Evolutionary conservation across 192 early-diverging fungal species (phyloP), one percentile per base, ranked within the genome.

Genomic region (Mortierella claussenii): DNA sequence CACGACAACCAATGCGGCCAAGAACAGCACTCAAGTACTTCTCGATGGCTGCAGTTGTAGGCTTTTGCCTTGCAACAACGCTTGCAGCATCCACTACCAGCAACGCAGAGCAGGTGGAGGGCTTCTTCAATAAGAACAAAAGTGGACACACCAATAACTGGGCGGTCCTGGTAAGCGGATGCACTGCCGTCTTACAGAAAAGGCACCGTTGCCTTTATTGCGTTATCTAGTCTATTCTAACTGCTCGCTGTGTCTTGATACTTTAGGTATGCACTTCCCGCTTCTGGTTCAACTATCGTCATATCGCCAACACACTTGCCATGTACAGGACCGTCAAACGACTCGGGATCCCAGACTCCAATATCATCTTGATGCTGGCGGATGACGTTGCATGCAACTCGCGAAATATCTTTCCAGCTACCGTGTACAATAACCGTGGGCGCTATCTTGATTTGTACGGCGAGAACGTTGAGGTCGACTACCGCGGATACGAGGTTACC

Each of bases 281-380:
- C 9, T 99, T 97, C 81, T 99, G 98, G 98, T 98, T 99, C 87
- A 99, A 99, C 81, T 99, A 99, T 81, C 83, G 96, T 15, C 98
- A 99, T 80, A 96, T 97, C 50, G 96, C 98, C 70, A 99, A 99
- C 76, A 95, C 97, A 10, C 84, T 99, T 26, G 97, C 97, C 20
- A 97, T 99, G 85, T 99, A 99, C 82, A 89, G 95, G n/a, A 97
- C 96, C 9, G 96, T 99, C 27, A 97, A 99, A 66, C 88, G 96
- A 26, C 87, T 99, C 28, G 98, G 98, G 24, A 99, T 99, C 60
- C 98, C 98, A 0, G 98, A 99, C 79, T 95, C 93, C 10, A 95
- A 97, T 82, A 98, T 99, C 69, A 95, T 99, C 47, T 89, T 99
- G n/a, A 98, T 99, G 96, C 89, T 99, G 7, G 94, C 96, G 1